These are phyloP conservation scores for Theileria parva DNA, from an alignment of 169 alveolate genomes.

Conservation along the genomic window DNA sequence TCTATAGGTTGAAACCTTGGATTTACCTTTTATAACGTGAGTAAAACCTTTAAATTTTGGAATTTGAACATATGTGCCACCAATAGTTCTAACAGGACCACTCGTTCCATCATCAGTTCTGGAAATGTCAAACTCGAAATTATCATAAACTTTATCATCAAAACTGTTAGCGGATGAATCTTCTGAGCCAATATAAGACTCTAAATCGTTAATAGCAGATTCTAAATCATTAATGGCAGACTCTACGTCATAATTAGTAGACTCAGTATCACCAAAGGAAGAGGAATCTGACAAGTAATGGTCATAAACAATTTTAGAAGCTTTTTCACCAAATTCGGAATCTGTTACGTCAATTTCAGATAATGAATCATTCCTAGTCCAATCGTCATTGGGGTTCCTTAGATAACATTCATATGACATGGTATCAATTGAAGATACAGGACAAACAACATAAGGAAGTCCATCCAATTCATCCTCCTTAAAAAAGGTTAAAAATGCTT, in stretches of 20 bases:
- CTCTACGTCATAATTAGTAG: background rate
- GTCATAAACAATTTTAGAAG: background rate
- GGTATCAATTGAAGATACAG: background rate
- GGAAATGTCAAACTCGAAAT: constrained; percentile 1
- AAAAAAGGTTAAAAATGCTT: background rate
- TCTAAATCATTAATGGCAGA: background rate
- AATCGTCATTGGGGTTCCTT: background rate
- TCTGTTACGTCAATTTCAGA: background rate
- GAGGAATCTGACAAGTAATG: background rate
- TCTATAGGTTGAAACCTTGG: background rate
- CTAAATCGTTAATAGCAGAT: background rate
- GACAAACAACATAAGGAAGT: constrained; percentile 1
- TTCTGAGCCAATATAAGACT: background rate
- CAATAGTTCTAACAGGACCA: background rate
- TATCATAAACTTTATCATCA: background rate
- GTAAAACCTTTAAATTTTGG: background rate
- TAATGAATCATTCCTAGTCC: background rate
- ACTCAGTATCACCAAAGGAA: background rate
- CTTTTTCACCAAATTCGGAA: background rate
- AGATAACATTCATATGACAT: background rate
- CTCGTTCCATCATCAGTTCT: background rate
- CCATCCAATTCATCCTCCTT: background rate
- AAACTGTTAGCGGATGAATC: background rate
- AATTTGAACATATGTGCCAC: background rate
- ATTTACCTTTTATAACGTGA: background rate